Evolutionary conservation across 116 monocot genomes (phyloP).

Genomic region (Posidonia oceanica): DNA sequence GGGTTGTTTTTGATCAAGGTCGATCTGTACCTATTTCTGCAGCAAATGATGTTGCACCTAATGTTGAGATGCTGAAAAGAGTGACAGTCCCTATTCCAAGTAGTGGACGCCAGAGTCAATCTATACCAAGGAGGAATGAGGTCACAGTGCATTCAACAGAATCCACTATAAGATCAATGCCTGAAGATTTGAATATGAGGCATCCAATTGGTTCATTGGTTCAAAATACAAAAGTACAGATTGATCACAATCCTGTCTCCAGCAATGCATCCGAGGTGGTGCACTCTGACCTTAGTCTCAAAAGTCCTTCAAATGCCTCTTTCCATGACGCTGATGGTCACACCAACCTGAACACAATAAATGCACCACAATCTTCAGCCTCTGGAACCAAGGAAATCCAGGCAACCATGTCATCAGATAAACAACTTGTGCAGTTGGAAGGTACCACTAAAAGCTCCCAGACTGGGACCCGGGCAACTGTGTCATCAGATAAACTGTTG

Average conservation of each 20-base stretch:
- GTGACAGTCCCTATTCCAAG: conserved; percentile 9
- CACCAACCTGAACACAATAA: background rate
- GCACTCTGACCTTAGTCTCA: background rate
- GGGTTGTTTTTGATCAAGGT: conserved; percentile 58
- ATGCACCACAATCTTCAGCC: background rate
- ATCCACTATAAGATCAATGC: background rate
- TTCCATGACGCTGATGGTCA: background rate
- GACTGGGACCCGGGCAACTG: background rate
- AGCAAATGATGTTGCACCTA: conserved; percentile 56
- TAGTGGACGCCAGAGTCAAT: background rate
- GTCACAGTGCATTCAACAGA: background rate
- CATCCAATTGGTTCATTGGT: background rate
- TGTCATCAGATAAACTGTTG: background rate
- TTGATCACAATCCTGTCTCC: background rate
- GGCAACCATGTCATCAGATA: background rate
- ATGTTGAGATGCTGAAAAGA: conserved; percentile 34
- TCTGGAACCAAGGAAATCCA: conserved; percentile 1
- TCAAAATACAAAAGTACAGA: background rate
- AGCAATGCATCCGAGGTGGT: background rate
- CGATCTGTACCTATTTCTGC: conserved; percentile 30
- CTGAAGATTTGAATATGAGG: conserved; percentile 5
- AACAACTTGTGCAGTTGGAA: background rate
- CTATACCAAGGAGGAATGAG: background rate
- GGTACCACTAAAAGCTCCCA: background rate
- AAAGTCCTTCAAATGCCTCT: background rate